Evolutionary conservation across 2,329 filamentous ascomycete species (phyloP), one percentile per base, ranked within the genome.

Genomic region (Plectosphaerella plurivora): DNA sequence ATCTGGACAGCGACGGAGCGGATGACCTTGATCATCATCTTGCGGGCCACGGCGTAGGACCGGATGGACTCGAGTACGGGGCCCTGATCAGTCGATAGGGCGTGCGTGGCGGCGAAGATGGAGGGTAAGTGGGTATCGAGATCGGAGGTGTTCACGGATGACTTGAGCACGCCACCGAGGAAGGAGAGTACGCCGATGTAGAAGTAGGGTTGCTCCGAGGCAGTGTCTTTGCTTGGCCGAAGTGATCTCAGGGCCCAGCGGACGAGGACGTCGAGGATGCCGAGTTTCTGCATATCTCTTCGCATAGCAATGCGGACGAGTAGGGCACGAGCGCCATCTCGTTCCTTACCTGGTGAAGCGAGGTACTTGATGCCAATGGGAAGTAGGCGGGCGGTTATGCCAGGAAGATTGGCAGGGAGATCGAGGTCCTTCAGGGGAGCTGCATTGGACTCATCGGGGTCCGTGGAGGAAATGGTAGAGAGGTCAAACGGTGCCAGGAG

Each of bases 401-500:
- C 81, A 0, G 93, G 91, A 1, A 91, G 71, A 33, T 81, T 71
- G 1, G 66, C 59, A 0, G 86, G 81, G 68, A 88, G 79, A 9
- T 67, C 62, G 16, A 90, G 71, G 1, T 75, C 78, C 0, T 70
- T 61, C 2, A 82, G 71, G 3, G 57, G 59, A 1, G 73, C 70
- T 4, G 72, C 62, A 16, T 71, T 68, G 3, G 73, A 65, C 53
- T 79, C 73, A 33, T 79, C 76, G 12, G 56, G 52, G 28, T 78
- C 75, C 2, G 73, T 69, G 2, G 81, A 82, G 1, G 92, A 97
- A 55, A 99, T 92, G 2, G 89, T 91, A 2, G 86, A 81, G 50
- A 99, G 75, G 61, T 97, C 92, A 69, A 99, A 99, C 0, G 94
- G 94, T 1, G 91, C 91, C 33, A 93, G 78, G 53, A 93, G 76